These are phyloP conservation scores for Helotiales sp. DNA, from an alignment of 2,329 filamentous ascomycete genomes.

Conservation along the genomic window DNA sequence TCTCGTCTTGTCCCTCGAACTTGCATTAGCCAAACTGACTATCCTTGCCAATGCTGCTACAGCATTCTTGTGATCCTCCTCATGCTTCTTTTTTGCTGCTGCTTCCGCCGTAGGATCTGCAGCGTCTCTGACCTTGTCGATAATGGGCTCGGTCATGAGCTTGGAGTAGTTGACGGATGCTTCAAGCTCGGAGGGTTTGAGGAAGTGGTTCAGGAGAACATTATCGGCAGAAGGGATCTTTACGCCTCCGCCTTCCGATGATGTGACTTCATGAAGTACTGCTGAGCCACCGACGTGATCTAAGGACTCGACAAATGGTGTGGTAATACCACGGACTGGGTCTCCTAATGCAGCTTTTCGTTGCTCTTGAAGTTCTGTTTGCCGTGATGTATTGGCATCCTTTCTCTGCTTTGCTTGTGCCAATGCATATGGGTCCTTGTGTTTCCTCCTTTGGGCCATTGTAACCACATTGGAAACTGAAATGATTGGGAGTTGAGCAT, in stretches of 20 bases:
- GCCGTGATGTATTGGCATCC: conserved; percentile 76
- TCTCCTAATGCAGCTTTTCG: conserved; percentile 69
- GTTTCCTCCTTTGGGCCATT: conserved; percentile 61
- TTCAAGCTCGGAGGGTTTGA: conserved; percentile 67
- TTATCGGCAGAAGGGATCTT: conserved; percentile 46
- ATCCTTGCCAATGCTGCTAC: conserved; percentile 78
- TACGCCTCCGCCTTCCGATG: conserved; percentile 41
- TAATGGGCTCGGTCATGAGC: conserved; percentile 61
- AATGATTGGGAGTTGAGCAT: conserved; percentile 55
- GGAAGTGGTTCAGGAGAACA: conserved; percentile 71
- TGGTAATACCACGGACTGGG: conserved; percentile 75
- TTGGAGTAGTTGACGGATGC: conserved; percentile 67
- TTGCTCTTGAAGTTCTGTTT: conserved; percentile 64
- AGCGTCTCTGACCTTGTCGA: conserved; percentile 35
- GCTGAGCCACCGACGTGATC: conserved; percentile 52
- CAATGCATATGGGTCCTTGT: conserved; percentile 79
- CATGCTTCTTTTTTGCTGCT: conserved; percentile 43
- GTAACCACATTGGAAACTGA: conserved; percentile 64
- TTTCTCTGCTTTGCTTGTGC: conserved; percentile 82
- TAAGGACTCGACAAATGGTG: conserved; percentile 82
- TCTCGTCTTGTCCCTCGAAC: conserved; percentile 73
- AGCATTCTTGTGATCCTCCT: conserved; percentile 63
- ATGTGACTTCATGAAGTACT: conserved; percentile 13
- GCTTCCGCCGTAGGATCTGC: conserved; percentile 45
- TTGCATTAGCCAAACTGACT: conserved; percentile 73